Percentiles rank a stretch among this genome's conserved stretches.
phyloP scores from a whole-genome alignment of 1,139 yeast genomes.

The Pichia sp. region DNA sequence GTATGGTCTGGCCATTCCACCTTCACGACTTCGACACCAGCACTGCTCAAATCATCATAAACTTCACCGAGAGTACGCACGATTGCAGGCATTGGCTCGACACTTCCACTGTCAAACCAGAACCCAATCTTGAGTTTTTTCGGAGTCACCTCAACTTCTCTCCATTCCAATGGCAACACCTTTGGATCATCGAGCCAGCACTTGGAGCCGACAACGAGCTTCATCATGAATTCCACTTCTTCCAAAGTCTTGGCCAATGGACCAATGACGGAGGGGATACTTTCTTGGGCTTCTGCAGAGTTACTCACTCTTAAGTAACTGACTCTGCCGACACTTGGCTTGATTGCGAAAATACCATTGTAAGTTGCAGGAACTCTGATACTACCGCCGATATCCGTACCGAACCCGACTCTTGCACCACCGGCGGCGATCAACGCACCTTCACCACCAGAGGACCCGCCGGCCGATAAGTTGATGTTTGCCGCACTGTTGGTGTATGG shows the following conservation, averaged over 20 bases:
- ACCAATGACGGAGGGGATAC: constrained; percentile 54
- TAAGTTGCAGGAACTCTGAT: constrained; percentile 57
- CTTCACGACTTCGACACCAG: constrained; percentile 42
- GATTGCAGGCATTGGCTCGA: constrained; percentile 51
- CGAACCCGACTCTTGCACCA: constrained; percentile 52
- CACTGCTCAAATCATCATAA: constrained; percentile 27
- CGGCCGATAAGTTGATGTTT: constrained; percentile 45
- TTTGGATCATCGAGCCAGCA: constrained; percentile 59
- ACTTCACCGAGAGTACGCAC: constrained; percentile 38
- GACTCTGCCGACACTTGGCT: constrained; percentile 48
- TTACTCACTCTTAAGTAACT: constrained; percentile 52
- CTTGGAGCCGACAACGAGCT: constrained; percentile 46
- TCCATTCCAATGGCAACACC: constrained; percentile 48
- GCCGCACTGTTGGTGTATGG: constrained; percentile 51
- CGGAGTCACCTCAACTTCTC: constrained; percentile 29
- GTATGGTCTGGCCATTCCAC: constrained; percentile 43
- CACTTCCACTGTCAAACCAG: constrained; percentile 34
- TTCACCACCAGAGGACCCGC: constrained; percentile 67
- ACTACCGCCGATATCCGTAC: constrained; percentile 67
- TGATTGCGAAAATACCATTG: constrained; percentile 53
- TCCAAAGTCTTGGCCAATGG: constrained; percentile 58
- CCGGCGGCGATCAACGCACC: constrained; percentile 52
- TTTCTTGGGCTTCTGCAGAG: constrained; percentile 56
- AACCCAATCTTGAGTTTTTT: constrained; percentile 34
- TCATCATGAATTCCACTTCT: constrained; percentile 65